phyloP scores from a whole-genome alignment of 176 grass and related monocot genomes.

The Ampelocalamus luodianensis region DNA sequence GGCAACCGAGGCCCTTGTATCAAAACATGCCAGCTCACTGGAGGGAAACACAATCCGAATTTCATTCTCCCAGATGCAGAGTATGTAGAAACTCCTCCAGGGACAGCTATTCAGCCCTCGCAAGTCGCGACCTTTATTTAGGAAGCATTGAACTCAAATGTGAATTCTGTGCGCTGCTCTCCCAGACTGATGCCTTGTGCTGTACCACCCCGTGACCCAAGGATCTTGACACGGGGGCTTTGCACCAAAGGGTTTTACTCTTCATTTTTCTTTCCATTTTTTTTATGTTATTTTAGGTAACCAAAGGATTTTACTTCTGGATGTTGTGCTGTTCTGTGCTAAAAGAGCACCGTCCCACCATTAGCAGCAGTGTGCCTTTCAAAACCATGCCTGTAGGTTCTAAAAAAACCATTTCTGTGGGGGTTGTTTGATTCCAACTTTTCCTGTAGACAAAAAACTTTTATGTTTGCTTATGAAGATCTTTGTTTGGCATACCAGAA shows the following conservation, averaged over 20 bases:
- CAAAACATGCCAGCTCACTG: conserved; percentile 77
- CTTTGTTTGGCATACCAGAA: not conserved
- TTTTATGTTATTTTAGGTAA: conserved; percentile 1
- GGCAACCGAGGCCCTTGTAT: conserved; percentile 78
- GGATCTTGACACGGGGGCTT: not conserved
- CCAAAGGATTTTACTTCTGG: conserved; percentile 1
- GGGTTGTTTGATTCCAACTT: not conserved
- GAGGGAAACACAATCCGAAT: conserved; percentile 81
- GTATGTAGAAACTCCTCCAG: conserved; percentile 43
- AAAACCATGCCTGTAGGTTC: not conserved
- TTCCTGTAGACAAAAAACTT: not conserved
- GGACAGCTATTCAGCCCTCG: not conserved
- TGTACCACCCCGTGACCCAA: conserved; percentile 6
- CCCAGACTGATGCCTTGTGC: conserved; percentile 9
- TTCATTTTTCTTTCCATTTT: not conserved
- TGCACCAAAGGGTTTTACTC: not conserved
- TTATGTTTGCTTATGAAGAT: not conserved
- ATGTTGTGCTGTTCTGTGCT: conserved; percentile 25
- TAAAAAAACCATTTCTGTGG: not conserved
- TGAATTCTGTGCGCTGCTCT: conserved; percentile 41
- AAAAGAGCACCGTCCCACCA: not conserved
- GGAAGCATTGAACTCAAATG: conserved; percentile 41
- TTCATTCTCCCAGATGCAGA: conserved; percentile 95
- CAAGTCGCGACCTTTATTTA: conserved; percentile 7
- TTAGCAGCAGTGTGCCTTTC: not conserved